A percentile compares a stretch with the other conserved stretches of the same genome.
These are phyloP conservation scores for Coemansia sp. DNA, from an alignment of 192 early-diverging fungal species.

Conservation along the genomic window DNA sequence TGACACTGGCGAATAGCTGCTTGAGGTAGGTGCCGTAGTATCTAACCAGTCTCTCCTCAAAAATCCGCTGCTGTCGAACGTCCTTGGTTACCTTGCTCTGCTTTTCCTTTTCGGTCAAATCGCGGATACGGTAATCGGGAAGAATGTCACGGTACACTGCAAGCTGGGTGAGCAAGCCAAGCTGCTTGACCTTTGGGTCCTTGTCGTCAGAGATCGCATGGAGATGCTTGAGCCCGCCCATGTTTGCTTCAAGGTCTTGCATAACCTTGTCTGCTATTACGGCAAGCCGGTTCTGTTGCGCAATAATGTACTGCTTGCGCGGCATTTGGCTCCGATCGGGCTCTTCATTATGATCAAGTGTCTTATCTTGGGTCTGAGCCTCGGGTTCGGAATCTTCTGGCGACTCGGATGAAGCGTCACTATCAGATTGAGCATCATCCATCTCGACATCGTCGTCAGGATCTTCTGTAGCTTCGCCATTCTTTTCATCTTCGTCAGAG, in stretches of 20 bases:
- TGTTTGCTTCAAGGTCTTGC: conserved; percentile 78
- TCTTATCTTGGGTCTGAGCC: not conserved
- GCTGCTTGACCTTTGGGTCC: conserved; percentile 65
- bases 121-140: conserved; percentile 91
- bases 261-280: conserved; percentile 73
- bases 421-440: conserved; percentile 3
- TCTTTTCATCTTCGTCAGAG: conserved; percentile 50
- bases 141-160: conserved; percentile 95
- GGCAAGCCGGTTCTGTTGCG: conserved; percentile 80
- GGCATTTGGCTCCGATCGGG: conserved; percentile 46
- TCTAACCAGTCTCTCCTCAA: conserved; percentile 76
- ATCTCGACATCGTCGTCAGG: conserved; percentile 37
- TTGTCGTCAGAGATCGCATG: conserved; percentile 64
- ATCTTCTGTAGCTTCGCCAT: conserved; percentile 42
- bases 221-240: conserved; percentile 64
- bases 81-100: conserved; percentile 78
- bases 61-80: conserved; percentile 82
- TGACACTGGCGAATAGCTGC: conserved; percentile 60
- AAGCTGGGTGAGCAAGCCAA: conserved; percentile 83
- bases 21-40: conserved; percentile 87
- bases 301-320: conserved; percentile 59
- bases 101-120: conserved; percentile 81
- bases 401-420: conserved; percentile 6
- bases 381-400: not conserved
- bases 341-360: conserved; percentile 18